phyloP scores from a whole-genome alignment of 306 rosid species.

The Trichosanthes truncata region DNA sequence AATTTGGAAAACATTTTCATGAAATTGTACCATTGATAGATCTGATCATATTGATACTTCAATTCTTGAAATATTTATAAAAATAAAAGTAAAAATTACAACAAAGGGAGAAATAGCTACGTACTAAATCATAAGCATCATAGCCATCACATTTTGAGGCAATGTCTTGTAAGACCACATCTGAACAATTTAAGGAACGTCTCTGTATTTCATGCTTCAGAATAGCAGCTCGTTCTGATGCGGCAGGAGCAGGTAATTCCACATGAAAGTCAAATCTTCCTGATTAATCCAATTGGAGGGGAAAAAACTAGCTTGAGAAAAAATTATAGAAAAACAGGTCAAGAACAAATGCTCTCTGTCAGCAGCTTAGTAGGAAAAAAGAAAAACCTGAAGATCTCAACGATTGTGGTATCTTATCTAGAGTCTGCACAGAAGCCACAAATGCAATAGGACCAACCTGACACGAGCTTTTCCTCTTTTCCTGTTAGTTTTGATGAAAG shows the following conservation, averaged over 20 bases:
- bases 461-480: conserved; percentile 30
- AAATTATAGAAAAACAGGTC: conserved; percentile 12
- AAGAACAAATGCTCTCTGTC: not conserved
- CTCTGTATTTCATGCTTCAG: conserved; percentile 73
- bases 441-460: conserved; percentile 82
- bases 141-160: conserved; percentile 90
- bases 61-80: not conserved
- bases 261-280: conserved; percentile 91
- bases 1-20: not conserved
- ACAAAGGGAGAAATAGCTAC: conserved; percentile 13
- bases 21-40: not conserved
- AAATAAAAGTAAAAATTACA: not conserved
- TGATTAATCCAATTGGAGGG: conserved; percentile 10
- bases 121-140: conserved; percentile 98
- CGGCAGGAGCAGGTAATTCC: conserved; percentile 84
- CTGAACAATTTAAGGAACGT: conserved; percentile 65
- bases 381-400: conserved; percentile 85
- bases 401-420: conserved; percentile 67
- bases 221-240: conserved; percentile 75
- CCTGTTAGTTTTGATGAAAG: not conserved
- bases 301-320: not conserved
- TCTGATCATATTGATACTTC: not conserved
- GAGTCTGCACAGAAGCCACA: conserved; percentile 30
- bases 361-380: conserved; percentile 4
- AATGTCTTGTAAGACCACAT: conserved; percentile 58